These are phyloP conservation scores for Phytophthora capsici DNA, from an alignment of 352 stramenopile species.

Conservation along the genomic window DNA sequence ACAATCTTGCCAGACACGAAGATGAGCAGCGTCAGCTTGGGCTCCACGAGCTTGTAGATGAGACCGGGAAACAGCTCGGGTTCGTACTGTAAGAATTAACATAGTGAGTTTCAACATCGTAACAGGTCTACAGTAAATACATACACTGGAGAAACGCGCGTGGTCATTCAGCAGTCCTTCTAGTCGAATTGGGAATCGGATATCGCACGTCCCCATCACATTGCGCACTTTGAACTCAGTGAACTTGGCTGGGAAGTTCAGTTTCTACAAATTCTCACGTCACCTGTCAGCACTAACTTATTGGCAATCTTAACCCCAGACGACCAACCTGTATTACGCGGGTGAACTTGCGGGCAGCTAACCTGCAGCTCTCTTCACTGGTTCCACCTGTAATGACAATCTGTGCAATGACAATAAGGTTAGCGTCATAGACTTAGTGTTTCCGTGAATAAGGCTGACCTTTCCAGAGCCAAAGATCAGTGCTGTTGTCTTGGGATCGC, in stretches of 20 bases:
- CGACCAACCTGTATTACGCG: constrained; percentile 79
- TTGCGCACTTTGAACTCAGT: constrained; percentile 96
- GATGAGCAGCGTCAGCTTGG: constrained; percentile 98
- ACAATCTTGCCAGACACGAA: constrained; percentile 99
- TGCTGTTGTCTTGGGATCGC: constrained; percentile 97
- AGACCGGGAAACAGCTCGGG: constrained; percentile 99
- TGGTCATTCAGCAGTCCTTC: constrained; percentile 98
- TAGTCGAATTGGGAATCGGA: constrained; percentile 98
- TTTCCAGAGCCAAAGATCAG: constrained; percentile 98
- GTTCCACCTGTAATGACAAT: constrained; percentile 88
- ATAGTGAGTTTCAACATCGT: constrained; percentile 63
- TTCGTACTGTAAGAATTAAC: constrained; percentile 99
- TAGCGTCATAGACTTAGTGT: background rate
- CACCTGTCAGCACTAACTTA: background rate
- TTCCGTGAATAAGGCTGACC: constrained; percentile 45
- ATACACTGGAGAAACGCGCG: constrained; percentile 93
- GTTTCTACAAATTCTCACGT: constrained; percentile 60
- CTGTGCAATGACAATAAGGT: constrained; percentile 31
- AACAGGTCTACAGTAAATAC: constrained; percentile 20
- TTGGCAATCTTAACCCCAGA: no score
- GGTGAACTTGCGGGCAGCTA: constrained; percentile 88
- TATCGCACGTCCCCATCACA: constrained; percentile 98
- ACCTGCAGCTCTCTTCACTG: constrained; percentile 82
- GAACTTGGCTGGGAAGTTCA: constrained; percentile 88
- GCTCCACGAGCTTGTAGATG: constrained; percentile 98